Evolutionary conservation across 306 rosid genomes (phyloP).

Genomic region (Adenanthera pavonina): DNA sequence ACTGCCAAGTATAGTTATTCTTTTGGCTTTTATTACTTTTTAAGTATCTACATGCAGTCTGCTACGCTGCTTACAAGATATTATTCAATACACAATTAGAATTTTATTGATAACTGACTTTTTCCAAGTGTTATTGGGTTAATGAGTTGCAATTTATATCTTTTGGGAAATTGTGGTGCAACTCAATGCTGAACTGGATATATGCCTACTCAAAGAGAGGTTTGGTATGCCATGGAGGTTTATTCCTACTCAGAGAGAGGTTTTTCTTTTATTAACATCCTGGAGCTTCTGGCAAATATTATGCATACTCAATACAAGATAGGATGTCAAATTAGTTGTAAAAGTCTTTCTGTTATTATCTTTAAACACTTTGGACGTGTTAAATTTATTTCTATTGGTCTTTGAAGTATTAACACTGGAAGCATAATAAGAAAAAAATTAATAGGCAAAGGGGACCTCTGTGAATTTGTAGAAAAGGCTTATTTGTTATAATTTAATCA

Average conservation of each 20-base stretch:
- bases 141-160: constrained; percentile 23
- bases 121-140: constrained; percentile 22
- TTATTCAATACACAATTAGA: constrained; percentile 26
- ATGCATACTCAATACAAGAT: constrained; percentile 15
- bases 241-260: constrained; percentile 96
- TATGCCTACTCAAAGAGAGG: constrained; percentile 2
- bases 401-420: constrained; percentile 17
- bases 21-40: background rate
- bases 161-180: constrained; percentile 93
- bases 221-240: constrained; percentile 95
- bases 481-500: constrained; percentile 28
- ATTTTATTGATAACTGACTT: constrained; percentile 12
- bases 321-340: constrained; percentile 13
- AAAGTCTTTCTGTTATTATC: background rate
- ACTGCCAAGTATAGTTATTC: background rate
- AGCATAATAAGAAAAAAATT: constrained; percentile 4
- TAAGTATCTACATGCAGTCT: constrained; percentile 7
- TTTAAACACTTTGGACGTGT: background rate
- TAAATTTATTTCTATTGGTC: constrained; percentile 2
- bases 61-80: constrained; percentile 12
- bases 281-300: constrained; percentile 15
- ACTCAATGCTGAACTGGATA: constrained; percentile 77
- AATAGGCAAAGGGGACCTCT: constrained; percentile 6
- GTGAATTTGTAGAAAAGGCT: constrained; percentile 3
- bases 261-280: constrained; percentile 38